A percentile compares a stretch with the other conserved stretches of the same genome.
These are phyloP conservation scores for Diplocarpon rosae DNA, from an alignment of 2,329 filamentous ascomycete species.

Conservation along the genomic window DNA sequence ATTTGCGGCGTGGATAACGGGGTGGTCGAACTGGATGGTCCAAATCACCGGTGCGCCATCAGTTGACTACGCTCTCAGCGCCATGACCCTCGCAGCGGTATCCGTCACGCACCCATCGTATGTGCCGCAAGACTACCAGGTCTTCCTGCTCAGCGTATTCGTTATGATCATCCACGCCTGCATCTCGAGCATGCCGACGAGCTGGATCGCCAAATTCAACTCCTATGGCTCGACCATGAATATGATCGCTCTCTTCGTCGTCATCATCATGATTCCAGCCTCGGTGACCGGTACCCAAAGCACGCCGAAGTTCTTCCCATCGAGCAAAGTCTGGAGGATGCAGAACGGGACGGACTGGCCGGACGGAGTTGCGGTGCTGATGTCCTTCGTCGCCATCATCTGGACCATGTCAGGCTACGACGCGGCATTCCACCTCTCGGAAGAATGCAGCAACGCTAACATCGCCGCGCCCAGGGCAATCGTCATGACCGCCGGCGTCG, in stretches of 20 bases:
- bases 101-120: constrained; percentile 60
- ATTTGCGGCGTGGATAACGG: constrained; percentile 57
- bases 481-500: constrained; percentile 54
- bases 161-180: constrained; percentile 57
- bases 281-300: constrained; percentile 33
- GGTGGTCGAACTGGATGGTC: constrained; percentile 61
- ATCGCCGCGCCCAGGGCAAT: constrained; percentile 62
- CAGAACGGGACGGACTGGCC: constrained; percentile 57
- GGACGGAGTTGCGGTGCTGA: constrained; percentile 54
- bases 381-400: constrained; percentile 61
- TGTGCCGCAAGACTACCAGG: constrained; percentile 52
- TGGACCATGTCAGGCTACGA: constrained; percentile 62
- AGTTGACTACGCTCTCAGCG: constrained; percentile 53
- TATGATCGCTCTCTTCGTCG: constrained; percentile 52
- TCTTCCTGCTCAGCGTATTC: constrained; percentile 54
- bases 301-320: constrained; percentile 46
- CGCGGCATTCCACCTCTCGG: constrained; percentile 59
- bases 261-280: constrained; percentile 59
- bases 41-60: constrained; percentile 56
- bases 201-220: constrained; percentile 60
- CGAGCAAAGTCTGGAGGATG: constrained; percentile 54
- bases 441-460: constrained; percentile 65
- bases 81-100: constrained; percentile 61
- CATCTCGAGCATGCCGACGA: constrained; percentile 61
- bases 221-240: constrained; percentile 61